Percentiles rank a stretch among this genome's conserved stretches.
phyloP scores from a whole-genome alignment of 768 basidiomycete species.

The Favolaschia claudopus region DNA sequence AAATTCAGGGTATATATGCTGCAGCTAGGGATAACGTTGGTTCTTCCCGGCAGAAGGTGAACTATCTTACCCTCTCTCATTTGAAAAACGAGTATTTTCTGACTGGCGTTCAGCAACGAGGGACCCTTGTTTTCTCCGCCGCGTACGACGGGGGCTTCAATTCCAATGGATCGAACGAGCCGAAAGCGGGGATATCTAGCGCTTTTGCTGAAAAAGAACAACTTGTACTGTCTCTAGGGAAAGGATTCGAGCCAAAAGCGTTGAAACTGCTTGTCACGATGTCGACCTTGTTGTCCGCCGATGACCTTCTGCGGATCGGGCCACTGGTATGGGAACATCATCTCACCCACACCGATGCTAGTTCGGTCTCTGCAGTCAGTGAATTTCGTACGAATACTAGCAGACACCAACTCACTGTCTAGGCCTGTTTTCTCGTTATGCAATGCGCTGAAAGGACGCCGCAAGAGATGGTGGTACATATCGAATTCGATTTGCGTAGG shows the following conservation, averaged over 20 bases:
- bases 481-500: constrained; percentile 67
- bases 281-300: constrained; percentile 56
- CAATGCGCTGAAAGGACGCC: constrained; percentile 73
- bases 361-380: constrained; percentile 59
- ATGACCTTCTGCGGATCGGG: constrained; percentile 60
- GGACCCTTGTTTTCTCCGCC: constrained; percentile 48
- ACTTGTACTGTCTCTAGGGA: constrained; percentile 52
- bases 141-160: constrained; percentile 30
- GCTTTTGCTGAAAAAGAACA: constrained; percentile 46
- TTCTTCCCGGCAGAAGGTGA: constrained; percentile 50
- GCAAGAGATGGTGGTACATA: constrained; percentile 52
- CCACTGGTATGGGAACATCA: constrained; percentile 66
- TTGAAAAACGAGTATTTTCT: constrained; percentile 23
- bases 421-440: constrained; percentile 75
- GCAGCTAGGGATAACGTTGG: constrained; percentile 57
- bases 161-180: constrained; percentile 17
- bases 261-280: constrained; percentile 71
- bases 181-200: constrained; percentile 40
- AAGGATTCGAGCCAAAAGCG: constrained; percentile 53
- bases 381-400: background rate
- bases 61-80: constrained; percentile 26
- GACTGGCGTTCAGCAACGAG: constrained; percentile 46
- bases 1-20: constrained; percentile 58
- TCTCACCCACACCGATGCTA: constrained; percentile 50
- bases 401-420: constrained; percentile 2